These are phyloP conservation scores for Yamadazyma sp. DNA, from an alignment of 805 yeast genomes.

Conservation along the genomic window DNA sequence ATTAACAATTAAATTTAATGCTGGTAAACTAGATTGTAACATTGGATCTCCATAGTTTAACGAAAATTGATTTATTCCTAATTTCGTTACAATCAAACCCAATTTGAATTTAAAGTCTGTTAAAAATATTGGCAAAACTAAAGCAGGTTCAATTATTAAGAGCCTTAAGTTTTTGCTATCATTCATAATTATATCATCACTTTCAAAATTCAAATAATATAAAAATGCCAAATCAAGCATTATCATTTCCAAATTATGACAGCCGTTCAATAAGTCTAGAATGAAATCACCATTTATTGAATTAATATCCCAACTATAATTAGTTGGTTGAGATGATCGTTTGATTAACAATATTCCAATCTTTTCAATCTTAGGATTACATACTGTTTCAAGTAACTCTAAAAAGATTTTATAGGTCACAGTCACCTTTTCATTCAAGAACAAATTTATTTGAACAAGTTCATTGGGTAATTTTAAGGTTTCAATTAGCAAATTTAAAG, in stretches of 20 bases:
- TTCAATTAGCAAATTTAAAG: background rate
- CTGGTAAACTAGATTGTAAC: slow-evolving; percentile 22
- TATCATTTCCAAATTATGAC: slow-evolving; percentile 8
- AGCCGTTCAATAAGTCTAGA: slow-evolving; percentile 2
- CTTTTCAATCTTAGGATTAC: slow-evolving; percentile 1
- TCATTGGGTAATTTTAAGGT: background rate
- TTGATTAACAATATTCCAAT: slow-evolving; percentile 3
- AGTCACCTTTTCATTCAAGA: slow-evolving; percentile 5
- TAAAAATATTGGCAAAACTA: slow-evolving; percentile 12
- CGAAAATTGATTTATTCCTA: slow-evolving; percentile 14
- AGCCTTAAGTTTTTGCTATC: too few species aligned
- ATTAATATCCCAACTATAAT: slow-evolving; percentile 1
- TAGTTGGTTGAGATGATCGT: slow-evolving; percentile 3
- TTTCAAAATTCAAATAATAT: background rate
- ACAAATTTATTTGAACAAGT: slow-evolving; percentile 7
- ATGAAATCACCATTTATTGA: slow-evolving; percentile 4
- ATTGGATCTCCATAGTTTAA: slow-evolving; percentile 28
- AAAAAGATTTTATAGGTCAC: slow-evolving; percentile 5
- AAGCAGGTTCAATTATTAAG: slow-evolving; percentile 21
- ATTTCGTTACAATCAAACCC: slow-evolving; percentile 11
- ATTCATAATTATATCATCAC: too few species aligned
- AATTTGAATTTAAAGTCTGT: slow-evolving; percentile 11
- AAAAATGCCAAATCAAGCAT: slow-evolving; percentile 14
- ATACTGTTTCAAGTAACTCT: slow-evolving; percentile 3
- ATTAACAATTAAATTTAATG: slow-evolving; percentile 18